These are phyloP conservation scores for Gonium pectorale DNA, from an alignment of 139 green algal species.

Conservation along the genomic window DNA sequence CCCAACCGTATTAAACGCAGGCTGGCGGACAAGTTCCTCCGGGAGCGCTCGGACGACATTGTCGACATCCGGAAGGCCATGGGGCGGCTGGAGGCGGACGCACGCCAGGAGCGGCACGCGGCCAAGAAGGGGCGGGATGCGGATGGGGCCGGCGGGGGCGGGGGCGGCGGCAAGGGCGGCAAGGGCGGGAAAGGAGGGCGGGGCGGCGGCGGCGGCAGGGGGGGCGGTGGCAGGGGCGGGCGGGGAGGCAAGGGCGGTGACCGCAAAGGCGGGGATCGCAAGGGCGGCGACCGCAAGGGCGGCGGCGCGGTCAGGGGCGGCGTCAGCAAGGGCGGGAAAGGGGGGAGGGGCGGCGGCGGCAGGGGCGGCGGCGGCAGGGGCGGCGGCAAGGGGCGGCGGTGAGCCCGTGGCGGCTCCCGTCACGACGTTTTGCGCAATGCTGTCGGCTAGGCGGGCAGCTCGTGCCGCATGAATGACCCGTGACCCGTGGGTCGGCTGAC, in stretches of 20 bases:
- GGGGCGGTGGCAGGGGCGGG: background rate
- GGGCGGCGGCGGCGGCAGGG: conserved; percentile 24
- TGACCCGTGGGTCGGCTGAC: too few relatives aligned
- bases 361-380: background rate
- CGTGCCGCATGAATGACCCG: too few relatives aligned
- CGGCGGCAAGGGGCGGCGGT: conserved; percentile 13
- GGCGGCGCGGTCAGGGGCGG: background rate
- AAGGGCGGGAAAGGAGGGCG: background rate
- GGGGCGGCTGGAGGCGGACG: conserved; percentile 65
- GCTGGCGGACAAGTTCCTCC: conserved; percentile 79
- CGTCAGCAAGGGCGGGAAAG: background rate
- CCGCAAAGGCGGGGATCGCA: background rate
- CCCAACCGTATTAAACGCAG: too few relatives aligned
- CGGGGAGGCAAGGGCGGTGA: background rate
- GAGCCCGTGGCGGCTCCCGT: background rate
- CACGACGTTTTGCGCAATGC: too few relatives aligned
- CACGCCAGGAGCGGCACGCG: conserved; percentile 56
- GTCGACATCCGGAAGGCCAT: conserved; percentile 75
- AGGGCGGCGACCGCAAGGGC: background rate
- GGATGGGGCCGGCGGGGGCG: conserved; percentile 18
- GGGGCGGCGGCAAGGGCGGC: conserved; percentile 12
- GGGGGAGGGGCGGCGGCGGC: background rate
- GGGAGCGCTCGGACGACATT: conserved; percentile 79
- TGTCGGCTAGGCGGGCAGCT: too few relatives aligned
- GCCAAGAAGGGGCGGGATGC: conserved; percentile 30